Base-by-base conservation (phyloP, 345 rosid genomes). In the Gossypium stocksii region DNA sequence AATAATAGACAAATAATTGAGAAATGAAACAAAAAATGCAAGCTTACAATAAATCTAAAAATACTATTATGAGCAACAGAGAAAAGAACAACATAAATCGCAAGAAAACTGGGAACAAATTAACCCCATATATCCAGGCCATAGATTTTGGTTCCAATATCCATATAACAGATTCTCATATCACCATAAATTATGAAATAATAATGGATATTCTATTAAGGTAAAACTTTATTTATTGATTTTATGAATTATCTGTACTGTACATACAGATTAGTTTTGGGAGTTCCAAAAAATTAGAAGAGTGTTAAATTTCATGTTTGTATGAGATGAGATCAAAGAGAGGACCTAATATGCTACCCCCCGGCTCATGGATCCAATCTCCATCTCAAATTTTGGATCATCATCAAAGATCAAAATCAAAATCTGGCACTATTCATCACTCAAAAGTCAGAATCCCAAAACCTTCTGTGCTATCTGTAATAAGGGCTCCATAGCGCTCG, bases 401-500 rank as follows among this genome's bases (percentile, higher is more conserved):
- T 34, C 41, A n/a, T 54, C 22, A 2, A 54, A n/a, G 9, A 53
- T 53, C 71, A 54, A 44, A 41, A 66, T 38, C 59, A 29, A n/a
- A 29, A 60, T 20, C 53, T 23, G 53, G 70, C 53, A 45, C 11
- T 20, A 60, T 41, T 7, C 45, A 13, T 74, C 57, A 69, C 22
- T 48, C 43, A 23, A 2, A 48, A 15, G 66, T 84, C 73, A 81
- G 54, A 81, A 85, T 10, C 93, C 86, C 54, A 90, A 63, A 58
- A 84, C 73, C 74, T 77, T 81, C 34, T 78, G 77, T 74, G 97
- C 79, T 72, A 92, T 70, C 23, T 61, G 74, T 65, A 90, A 77
- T 78, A 94, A 80, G 72, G 94, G 91, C 68, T 88, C 93, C 80
- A 94, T 59, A 19, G 93, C 27, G 77, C 93, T 89, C 0, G 97